Conservation (phyloP, 257 asterid genomes). For the Apocynum venetum region DNA sequence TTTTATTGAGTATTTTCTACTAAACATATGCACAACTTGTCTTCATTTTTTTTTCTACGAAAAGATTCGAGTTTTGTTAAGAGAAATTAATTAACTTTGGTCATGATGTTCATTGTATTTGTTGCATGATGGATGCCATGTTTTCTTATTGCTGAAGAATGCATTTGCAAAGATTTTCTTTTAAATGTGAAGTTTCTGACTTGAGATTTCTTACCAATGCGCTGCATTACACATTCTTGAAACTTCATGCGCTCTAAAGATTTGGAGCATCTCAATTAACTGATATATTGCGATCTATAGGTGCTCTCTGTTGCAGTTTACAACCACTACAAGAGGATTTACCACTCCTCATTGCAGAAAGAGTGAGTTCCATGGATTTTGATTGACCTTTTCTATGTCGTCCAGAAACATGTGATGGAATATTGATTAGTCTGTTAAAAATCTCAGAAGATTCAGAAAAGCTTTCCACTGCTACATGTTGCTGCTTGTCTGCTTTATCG, state of each 20-base stretch:
- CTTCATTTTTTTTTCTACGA: neutral
- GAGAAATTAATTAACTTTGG: neutral
- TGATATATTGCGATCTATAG: conserved; percentile 37
- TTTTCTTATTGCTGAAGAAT: neutral
- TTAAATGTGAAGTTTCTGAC: neutral
- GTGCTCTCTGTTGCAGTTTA: conserved; percentile 93
- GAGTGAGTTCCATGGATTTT: conserved; percentile 42
- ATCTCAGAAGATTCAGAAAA: too few species aligned
- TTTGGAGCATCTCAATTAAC: conserved; percentile 15
- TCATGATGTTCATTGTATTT: neutral
- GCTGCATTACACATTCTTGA: neutral
- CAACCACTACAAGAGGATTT: conserved; percentile 86
- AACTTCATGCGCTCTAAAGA: neutral
- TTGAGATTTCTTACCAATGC: neutral
- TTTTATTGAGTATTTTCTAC: neutral
- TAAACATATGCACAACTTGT: neutral
- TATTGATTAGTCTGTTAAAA: neutral
- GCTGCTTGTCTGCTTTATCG: neutral
- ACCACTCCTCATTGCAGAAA: conserved; percentile 40
- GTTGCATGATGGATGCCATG: neutral
- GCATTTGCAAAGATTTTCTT: neutral
- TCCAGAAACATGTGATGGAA: neutral
- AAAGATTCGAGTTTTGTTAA: neutral
- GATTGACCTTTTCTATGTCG: neutral
- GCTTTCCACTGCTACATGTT: neutral